phyloP scores from a whole-genome alignment of 805 yeast genomes.

The Hanseniaspora taiwanica region DNA sequence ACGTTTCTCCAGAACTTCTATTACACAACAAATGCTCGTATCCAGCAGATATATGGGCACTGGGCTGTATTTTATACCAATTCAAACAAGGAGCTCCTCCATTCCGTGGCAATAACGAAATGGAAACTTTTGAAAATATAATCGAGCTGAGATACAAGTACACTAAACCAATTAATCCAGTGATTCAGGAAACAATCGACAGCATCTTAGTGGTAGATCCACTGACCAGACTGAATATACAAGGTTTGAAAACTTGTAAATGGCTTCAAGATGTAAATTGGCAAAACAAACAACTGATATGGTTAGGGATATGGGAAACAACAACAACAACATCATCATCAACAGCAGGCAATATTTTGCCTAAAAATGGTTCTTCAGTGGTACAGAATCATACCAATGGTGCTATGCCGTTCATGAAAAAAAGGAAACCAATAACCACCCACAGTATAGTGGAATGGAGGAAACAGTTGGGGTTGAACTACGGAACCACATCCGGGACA shows the following conservation, averaged over 20 bases:
- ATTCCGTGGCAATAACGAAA: conserved; percentile 75
- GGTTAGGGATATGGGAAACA: conserved; percentile 66
- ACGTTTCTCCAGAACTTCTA: conserved; percentile 85
- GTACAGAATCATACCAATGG: too few relatives aligned
- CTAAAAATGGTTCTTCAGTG: too few relatives aligned
- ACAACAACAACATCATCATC: too few relatives aligned
- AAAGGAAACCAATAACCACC: conserved; percentile 21
- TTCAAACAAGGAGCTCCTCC: conserved; percentile 79
- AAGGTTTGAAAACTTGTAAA: conserved; percentile 46
- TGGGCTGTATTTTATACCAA: conserved; percentile 81
- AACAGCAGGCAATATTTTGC: too few relatives aligned
- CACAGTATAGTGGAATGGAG: conserved; percentile 27
- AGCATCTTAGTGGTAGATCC: conserved; percentile 64
- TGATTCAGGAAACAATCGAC: conserved; percentile 52
- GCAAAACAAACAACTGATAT: conserved; percentile 47
- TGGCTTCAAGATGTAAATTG: conserved; percentile 66
- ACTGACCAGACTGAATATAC: conserved; percentile 42
- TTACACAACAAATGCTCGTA: conserved; percentile 69
- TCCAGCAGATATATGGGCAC: conserved; percentile 85
- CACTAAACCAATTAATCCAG: conserved; percentile 41
- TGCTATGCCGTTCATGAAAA: conserved; percentile 10
- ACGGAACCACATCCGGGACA: conserved; percentile 2
- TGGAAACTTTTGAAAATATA: conserved; percentile 79
- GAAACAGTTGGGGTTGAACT: conserved; percentile 19
- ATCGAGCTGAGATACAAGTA: conserved; percentile 62